Conservation (phyloP, 2,329 filamentous ascomycete genomes). For the Diaporthe sp. region DNA sequence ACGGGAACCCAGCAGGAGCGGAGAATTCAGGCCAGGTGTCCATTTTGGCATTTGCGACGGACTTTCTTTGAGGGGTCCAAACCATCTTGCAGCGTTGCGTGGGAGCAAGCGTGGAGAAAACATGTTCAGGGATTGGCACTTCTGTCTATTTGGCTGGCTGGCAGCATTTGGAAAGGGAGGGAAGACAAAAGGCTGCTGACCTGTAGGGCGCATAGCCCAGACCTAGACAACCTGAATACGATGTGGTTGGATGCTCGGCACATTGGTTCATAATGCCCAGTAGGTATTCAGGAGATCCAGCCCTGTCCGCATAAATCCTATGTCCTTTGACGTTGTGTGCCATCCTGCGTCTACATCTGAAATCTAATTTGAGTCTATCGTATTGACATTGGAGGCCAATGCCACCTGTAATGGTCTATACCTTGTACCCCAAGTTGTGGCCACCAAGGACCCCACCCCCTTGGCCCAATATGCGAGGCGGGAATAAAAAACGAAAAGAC, state of each 20-base stretch:
- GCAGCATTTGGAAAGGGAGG: conserved; percentile 12
- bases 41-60: conserved; percentile 24
- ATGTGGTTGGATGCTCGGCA: conserved; percentile 27
- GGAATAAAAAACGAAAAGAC: too few species aligned
- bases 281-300: neutral
- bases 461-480: neutral
- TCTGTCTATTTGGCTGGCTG: conserved; percentile 23
- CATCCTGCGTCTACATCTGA: neutral
- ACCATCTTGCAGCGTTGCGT: conserved; percentile 30
- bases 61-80: neutral
- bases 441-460: neutral
- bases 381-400: neutral
- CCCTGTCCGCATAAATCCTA: neutral
- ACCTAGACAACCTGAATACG: conserved; percentile 28
- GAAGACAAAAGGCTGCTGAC: conserved; percentile 8
- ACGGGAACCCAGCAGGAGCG: conserved; percentile 2
- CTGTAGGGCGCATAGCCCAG: conserved; percentile 1
- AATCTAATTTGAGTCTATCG: neutral
- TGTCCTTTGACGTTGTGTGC: neutral
- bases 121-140: conserved; percentile 14
- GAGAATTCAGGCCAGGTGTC: neutral
- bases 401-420: neutral
- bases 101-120: conserved; percentile 6
- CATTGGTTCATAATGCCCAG: neutral
- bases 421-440: neutral